Evolutionary conservation across 2,329 filamentous ascomycete species (phyloP), one percentile per base, ranked within the genome.

Genomic region (Tolypocladium album): DNA sequence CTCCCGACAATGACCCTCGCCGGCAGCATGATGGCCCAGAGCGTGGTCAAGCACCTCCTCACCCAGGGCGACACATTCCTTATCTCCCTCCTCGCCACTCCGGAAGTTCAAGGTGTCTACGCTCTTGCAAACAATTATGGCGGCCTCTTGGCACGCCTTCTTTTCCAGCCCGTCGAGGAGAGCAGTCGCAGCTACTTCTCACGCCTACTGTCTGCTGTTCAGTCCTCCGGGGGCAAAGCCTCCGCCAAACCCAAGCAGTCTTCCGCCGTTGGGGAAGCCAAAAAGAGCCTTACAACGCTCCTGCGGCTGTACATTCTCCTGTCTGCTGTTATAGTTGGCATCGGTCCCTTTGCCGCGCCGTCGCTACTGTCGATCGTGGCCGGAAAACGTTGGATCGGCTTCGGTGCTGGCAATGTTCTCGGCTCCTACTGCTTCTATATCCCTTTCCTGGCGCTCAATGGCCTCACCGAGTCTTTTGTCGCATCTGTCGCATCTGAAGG

Each of bases 131-230:
- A 92, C 67, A 99, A 97, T 73, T 99, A 94, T 71, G 94, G 94
- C 27, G 90, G 92, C 2, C 82, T 99, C 0, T 77, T 96, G 36
- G 94, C 94, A 0, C 85, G 94, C 3, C 84, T 97, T 64, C 77
- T 99, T 57, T 93, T 99, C 71, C 94, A 97, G 69, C 95, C 94
- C 9, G 85, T 99, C 61, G 94, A 99, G 73, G 95, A 99, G 74
- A 93, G 88, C 71, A 92, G 89, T 64, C 88, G 95, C 45, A 92
- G 88, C 69, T 87, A 96, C 70, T 97, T 97, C 62, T 92, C 91
- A 58, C 88, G 88, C 40, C 78, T 96, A 0, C 84, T 97, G 27
- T 73, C 79, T 0, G 70, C 73, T 1, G 59, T 69, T 0, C 43
- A 58, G 4, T 45, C 66, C 0, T 50, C 64, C 17, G 68, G 61